Base-by-base conservation (phyloP, 2,329 filamentous ascomycete genomes). In the Colletotrichum somersetense region DNA sequence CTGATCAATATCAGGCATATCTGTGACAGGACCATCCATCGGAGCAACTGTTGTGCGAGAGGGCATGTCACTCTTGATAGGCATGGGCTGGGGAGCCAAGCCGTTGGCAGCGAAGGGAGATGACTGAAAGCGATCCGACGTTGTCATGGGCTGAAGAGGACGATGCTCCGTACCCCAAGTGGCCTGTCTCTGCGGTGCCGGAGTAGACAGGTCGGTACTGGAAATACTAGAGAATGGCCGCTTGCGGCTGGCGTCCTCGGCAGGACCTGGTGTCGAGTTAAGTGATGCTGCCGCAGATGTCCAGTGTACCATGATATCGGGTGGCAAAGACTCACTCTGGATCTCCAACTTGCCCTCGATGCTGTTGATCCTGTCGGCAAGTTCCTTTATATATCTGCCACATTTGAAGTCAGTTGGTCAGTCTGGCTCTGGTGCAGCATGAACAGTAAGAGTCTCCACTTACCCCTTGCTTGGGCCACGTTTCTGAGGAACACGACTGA, bases 381-480 rank as follows among this genome's bases (percentile, higher is more conserved):
- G 88, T 80, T 97, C 94, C 79, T 97, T 97, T 80, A 97, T 97
- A 77, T 97, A 97, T 20, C 91, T 93, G 7, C 7, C 16, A 6
- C 63, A 38, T 72, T 67, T 74, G 76, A 59, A 76, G 74, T 18
- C 23, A 53, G 50, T 40, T 44, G 66, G 66, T 65, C 14, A 61
- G 48, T 40, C 42, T 16, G 46, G 16, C 26, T 35, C 20, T 40
- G 33, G 5, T 20, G 30, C 33, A 38, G 62, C 30, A 68, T 40
- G 59, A 61, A 61, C 35, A 75, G 11, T 18, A 40, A 14, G 16
- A 33, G 71, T 33, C n/a, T 12, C 42, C 33, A 74, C 84, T 77
- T 87, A 93, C 87, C 95, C 95, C 88, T 97, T 97, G 79, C 92
- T 96, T 3, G 95, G 94, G 1, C 95, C 94, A 73, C 93, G 88